A percentile compares a stretch with the other conserved stretches of the same genome.
phyloP scores from a whole-genome alignment of 768 basidiomycete genomes.

The Leccinum subtestaceum region DNA sequence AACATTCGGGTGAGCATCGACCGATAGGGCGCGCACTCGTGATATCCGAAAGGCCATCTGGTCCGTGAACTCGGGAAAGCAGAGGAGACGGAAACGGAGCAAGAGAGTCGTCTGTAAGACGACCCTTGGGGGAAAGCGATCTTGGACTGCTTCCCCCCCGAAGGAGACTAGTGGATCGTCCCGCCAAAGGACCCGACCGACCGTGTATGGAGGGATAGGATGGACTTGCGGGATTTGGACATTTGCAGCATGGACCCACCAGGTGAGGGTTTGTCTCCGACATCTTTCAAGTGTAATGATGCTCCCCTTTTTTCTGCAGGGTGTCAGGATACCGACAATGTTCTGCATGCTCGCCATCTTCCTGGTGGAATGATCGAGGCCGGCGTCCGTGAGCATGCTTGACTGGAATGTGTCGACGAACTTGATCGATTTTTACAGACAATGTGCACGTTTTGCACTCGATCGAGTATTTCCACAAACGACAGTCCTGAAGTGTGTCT shows the following conservation, averaged over 20 bases:
- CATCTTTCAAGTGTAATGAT: slow-evolving; percentile 6
- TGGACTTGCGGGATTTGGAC: slow-evolving; percentile 80
- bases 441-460: slow-evolving; percentile 97
- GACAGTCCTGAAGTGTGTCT: no score
- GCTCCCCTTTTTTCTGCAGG: slow-evolving; percentile 39
- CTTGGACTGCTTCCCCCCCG: slow-evolving; percentile 80
- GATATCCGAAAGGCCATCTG: slow-evolving; percentile 97
- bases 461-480: no score
- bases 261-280: slow-evolving; percentile 41
- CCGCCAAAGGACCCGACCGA: slow-evolving; percentile 61
- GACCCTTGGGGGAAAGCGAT: slow-evolving; percentile 96
- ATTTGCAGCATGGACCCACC: slow-evolving; percentile 98
- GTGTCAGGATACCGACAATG: slow-evolving; percentile 57
- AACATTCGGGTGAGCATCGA: slow-evolving; percentile 75
- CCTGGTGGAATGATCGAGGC: slow-evolving; percentile 95
- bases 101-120: slow-evolving; percentile 89
- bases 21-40: slow-evolving; percentile 80
- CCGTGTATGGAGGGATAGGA: slow-evolving; percentile 74
- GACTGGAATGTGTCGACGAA: neutral
- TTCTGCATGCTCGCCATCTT: slow-evolving; percentile 81
- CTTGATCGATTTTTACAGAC: slow-evolving; percentile 46
- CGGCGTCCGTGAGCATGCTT: slow-evolving; percentile 81
- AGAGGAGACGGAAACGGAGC: slow-evolving; percentile 94
- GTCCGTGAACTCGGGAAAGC: slow-evolving; percentile 88
- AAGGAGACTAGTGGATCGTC: slow-evolving; percentile 93